These are phyloP conservation scores for Dictyostelium citrinum DNA, from an alignment of 78 protist genomes.

Conservation along the genomic window DNA sequence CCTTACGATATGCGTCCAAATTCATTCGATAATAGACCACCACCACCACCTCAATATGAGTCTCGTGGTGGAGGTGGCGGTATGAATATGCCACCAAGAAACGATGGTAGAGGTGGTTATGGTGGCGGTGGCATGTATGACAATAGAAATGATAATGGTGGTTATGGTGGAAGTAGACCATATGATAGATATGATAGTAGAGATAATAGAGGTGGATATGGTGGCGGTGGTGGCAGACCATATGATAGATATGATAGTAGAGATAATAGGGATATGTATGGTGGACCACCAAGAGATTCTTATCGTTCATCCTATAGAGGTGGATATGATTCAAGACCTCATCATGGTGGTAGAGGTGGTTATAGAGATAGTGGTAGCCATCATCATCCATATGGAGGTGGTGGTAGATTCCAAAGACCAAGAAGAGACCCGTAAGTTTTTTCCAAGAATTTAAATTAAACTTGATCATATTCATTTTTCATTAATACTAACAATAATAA, in stretches of 20 bases:
- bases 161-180: not conserved
- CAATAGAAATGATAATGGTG: not conserved
- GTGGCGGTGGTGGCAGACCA: not conserved
- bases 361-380: not conserved
- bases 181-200: not conserved
- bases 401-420: slow-evolving; percentile 9
- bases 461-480: no score
- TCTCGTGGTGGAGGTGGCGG: not conserved
- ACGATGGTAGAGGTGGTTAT: not conserved
- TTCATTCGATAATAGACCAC: not conserved
- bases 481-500: no score
- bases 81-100: not conserved
- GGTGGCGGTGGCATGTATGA: not conserved
- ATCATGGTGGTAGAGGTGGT: slow-evolving; percentile 19
- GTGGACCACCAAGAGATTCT: not conserved
- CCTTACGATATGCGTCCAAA: not conserved
- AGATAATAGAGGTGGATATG: not conserved
- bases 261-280: not conserved
- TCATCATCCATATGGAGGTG: slow-evolving; percentile 21
- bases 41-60: not conserved
- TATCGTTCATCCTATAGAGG: not conserved
- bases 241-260: slow-evolving; percentile 13
- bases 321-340: slow-evolving; percentile 14
- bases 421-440: slow-evolving; percentile 33
- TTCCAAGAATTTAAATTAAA: no score